Evolutionary conservation across 2,329 filamentous ascomycete genomes (phyloP).

Genomic region (Fusarium sp.): DNA sequence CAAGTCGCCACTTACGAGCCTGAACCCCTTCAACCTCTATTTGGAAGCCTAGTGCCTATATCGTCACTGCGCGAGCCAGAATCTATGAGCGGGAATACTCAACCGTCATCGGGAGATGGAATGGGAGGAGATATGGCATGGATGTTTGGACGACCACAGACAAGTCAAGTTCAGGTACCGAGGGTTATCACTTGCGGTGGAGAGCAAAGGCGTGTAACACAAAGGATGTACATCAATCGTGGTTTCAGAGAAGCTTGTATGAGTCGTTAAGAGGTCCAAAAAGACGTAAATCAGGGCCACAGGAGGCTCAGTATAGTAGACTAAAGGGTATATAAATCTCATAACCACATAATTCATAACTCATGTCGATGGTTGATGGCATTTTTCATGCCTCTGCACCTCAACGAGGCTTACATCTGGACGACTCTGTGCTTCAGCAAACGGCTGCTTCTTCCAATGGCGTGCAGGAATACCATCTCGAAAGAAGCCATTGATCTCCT

Average conservation of each 20-base stretch:
- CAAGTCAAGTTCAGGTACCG: not conserved
- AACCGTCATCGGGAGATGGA: not conserved
- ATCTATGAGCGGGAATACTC: not conserved
- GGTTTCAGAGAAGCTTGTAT: not conserved
- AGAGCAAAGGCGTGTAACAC: constrained; percentile 3
- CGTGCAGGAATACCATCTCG: constrained; percentile 46
- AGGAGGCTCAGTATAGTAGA: not conserved
- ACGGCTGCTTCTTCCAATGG: constrained; percentile 46
- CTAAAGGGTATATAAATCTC: constrained; percentile 11
- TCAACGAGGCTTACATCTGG: constrained; percentile 5
- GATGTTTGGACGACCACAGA: not conserved
- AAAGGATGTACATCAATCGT: constrained; percentile 1
- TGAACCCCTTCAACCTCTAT: constrained; percentile 38
- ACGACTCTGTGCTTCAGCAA: constrained; percentile 12
- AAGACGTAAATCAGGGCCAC: not conserved
- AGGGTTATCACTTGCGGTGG: not conserved
- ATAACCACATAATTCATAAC: constrained; percentile 6
- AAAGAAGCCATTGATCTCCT: constrained; percentile 49
- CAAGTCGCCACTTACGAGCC: constrained; percentile 5
- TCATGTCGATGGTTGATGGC: not conserved
- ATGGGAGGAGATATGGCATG: not conserved
- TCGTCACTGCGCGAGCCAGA: not conserved
- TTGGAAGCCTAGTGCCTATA: constrained; percentile 3
- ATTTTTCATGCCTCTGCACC: constrained; percentile 13
- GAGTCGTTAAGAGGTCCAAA: not conserved